phyloP scores from a whole-genome alignment of 225 moss, liverwort and hornwort genomes.

The Marchantia polymorpha region DNA sequence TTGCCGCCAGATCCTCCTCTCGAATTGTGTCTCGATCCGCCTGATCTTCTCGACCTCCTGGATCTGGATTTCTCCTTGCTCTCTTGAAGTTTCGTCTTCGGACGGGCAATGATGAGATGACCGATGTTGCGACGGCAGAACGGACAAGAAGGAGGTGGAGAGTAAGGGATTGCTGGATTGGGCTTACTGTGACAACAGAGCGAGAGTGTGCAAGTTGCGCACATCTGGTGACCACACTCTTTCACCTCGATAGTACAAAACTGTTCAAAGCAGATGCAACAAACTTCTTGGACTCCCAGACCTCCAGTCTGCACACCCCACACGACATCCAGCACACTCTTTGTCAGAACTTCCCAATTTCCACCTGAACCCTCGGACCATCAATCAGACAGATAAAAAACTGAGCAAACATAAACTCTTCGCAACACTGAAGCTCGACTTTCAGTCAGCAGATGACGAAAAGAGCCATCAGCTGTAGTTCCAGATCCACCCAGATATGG shows the following conservation, averaged over 20 bases:
- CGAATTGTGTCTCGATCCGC: slow-evolving; percentile 21
- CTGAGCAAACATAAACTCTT: no score
- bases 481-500: no score
- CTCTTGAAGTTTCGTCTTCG: slow-evolving; percentile 36
- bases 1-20: slow-evolving; percentile 35
- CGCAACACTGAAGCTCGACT: no score
- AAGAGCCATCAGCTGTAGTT: no score
- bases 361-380: no score
- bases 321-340: background rate
- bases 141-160: slow-evolving; percentile 52
- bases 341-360: no score
- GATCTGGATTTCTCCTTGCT: slow-evolving; percentile 31
- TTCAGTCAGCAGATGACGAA: no score
- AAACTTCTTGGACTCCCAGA: slow-evolving; percentile 42
- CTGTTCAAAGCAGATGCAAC: slow-evolving; percentile 61
- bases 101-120: slow-evolving; percentile 50
- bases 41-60: slow-evolving; percentile 17
- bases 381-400: no score
- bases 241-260: slow-evolving; percentile 57
- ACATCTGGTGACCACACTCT: slow-evolving; percentile 68
- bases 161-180: slow-evolving; percentile 47
- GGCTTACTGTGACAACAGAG: slow-evolving; percentile 64
- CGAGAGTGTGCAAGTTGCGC: slow-evolving; percentile 53
- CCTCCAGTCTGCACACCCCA: slow-evolving; percentile 37
- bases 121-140: slow-evolving; percentile 56